Conservation (phyloP, 2,329 filamentous ascomycete genomes). For the Periconia sp. region DNA sequence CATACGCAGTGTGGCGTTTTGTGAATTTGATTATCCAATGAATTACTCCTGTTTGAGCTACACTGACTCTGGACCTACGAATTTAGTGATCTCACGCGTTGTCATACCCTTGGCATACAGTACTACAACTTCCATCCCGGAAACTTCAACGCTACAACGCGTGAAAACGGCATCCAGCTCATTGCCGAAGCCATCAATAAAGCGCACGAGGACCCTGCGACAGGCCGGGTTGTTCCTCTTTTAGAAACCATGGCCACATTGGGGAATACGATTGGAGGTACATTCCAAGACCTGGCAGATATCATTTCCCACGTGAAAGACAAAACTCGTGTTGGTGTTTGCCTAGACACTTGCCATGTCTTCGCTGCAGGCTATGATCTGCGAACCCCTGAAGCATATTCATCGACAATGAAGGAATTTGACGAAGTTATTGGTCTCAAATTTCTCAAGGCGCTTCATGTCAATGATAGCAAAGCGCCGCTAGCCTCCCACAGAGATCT, state of each 20-base stretch:
- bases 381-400: conserved; percentile 72
- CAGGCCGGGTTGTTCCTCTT: conserved; percentile 74
- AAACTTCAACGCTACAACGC: conserved; percentile 67
- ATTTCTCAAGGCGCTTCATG: conserved; percentile 82
- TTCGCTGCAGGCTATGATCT: conserved; percentile 95
- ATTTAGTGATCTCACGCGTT: conserved; percentile 70
- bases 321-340: conserved; percentile 85
- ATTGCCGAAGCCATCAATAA: conserved; percentile 82
- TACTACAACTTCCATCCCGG: conserved; percentile 99
- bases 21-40: too few relatives aligned
- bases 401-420: conserved; percentile 73
- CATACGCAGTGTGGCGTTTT: too few relatives aligned
- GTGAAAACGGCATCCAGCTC: conserved; percentile 70
- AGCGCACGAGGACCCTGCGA: conserved; percentile 69
- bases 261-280: conserved; percentile 83
- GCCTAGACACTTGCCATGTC: conserved; percentile 94
- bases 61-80: too few relatives aligned
- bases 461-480: conserved; percentile 96
- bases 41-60: too few relatives aligned
- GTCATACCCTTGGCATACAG: conserved; percentile 79
- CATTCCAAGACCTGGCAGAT: conserved; percentile 82
- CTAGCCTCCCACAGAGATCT: conserved; percentile 79
- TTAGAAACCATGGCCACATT: conserved; percentile 92
- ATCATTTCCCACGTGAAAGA: conserved; percentile 80
- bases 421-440: conserved; percentile 73